These are phyloP conservation scores for Lantana camara DNA, from an alignment of 257 asterid species.

Conservation along the genomic window DNA sequence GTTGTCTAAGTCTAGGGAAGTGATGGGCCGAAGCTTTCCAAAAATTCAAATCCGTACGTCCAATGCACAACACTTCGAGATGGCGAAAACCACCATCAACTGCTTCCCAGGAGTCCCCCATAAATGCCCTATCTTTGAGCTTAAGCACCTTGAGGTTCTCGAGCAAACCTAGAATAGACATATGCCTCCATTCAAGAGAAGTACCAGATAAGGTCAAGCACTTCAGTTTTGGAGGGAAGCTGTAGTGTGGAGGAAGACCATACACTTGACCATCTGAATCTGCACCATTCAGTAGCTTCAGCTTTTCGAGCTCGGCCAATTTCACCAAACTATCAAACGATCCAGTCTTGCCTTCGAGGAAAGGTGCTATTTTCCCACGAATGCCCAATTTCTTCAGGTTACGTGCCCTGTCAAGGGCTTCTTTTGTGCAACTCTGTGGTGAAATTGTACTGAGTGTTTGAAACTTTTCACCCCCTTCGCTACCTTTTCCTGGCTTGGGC, in stretches of 20 bases:
- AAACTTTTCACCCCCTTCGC: background rate
- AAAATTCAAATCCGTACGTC: background rate
- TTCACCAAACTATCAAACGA: background rate
- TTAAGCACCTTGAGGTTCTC: no score
- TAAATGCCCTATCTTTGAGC: no score
- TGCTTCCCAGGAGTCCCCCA: no score
- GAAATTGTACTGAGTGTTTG: constrained; percentile 30
- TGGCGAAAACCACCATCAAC: background rate
- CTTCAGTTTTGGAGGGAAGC: no score
- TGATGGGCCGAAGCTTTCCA: background rate
- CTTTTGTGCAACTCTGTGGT: constrained; percentile 28
- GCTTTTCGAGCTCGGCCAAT: constrained; percentile 25
- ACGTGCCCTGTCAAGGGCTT: constrained; percentile 20
- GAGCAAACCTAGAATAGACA: no score
- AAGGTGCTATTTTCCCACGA: constrained; percentile 26
- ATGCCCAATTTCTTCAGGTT: constrained; percentile 34
- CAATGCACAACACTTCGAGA: constrained; percentile 9
- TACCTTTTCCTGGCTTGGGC: background rate
- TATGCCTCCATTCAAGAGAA: no score
- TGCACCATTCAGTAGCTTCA: constrained; percentile 33
- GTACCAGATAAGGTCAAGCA: no score
- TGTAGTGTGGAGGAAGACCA: no score
- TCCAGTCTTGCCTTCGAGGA: constrained; percentile 10
- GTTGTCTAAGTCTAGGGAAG: background rate
- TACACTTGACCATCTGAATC: background rate